Evolutionary conservation across 2,329 filamentous ascomycete species (phyloP), one percentile per base, ranked within the genome.

Genomic region (Zalaria obscura): DNA sequence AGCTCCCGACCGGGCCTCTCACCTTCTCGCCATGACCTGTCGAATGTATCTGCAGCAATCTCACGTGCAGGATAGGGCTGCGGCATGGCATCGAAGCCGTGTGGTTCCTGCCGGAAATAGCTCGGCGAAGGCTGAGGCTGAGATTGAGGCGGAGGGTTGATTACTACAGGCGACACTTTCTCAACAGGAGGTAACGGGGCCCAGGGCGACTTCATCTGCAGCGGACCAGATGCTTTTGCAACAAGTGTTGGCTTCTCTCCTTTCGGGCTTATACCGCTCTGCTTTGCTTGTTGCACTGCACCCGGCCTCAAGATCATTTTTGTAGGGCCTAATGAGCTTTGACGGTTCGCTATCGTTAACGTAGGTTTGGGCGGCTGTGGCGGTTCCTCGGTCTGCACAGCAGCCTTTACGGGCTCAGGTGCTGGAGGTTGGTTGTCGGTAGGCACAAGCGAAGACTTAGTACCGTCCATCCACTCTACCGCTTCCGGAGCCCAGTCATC

Each of bases 21-120:
- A 47, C 52, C 50, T 38, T 94, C 86, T 53, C 83, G 75, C 80
- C 84, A 93, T 29, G 80, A 76, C 47, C 91, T 75, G 57, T 81
- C 93, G 55, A 95, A 96, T 50, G 94, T 89, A 59, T 96, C 91
- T 0, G 88, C 83, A 4, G 87, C 85, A 48, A 95, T 93, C 57
- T 96, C 88, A 55, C 86, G 85, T 0, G 81, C 72, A 25, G 68
- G 66, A 9, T 58, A 52, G 18, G 68, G 47, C 37, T 57, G 60
- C 35, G 60, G 7, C 35, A 44, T 9, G 5, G 39, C 31, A 28
- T 44, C 42, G 8, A 41, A 44, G 11, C 42, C 42, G 27, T 44
- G 42, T 8, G 35, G 26, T 18, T 44, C 42, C 31, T 39, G 61
- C 37, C 68, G 39, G 25, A 31, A 9, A 35, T 45, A 46, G 8